Percentiles rank a stretch among this genome's conserved stretches.
These are phyloP conservation scores for Hyphochytrium catenoides DNA, from an alignment of 352 stramenopile genomes.

Conservation along the genomic window DNA sequence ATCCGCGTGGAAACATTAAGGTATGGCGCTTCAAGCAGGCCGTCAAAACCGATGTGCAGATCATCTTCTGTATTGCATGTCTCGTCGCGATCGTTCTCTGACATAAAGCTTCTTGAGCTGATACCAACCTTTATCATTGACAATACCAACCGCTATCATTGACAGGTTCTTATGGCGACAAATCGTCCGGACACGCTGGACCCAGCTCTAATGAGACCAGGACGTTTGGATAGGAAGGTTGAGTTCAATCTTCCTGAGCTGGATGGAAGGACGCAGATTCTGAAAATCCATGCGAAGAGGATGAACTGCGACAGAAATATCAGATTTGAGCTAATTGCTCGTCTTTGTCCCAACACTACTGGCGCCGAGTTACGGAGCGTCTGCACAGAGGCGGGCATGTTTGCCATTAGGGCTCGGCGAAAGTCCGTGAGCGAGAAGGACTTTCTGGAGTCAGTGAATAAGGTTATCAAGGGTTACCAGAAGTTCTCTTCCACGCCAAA, in stretches of 20 bases:
- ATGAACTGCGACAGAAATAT: constrained; percentile 99
- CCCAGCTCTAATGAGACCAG: constrained; percentile 80
- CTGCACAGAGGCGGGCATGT: constrained; percentile 96
- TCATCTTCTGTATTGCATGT: background rate
- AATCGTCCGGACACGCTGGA: constrained; percentile 93
- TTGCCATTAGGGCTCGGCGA: constrained; percentile 89
- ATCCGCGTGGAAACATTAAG: constrained; percentile 97
- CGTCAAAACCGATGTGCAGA: no score
- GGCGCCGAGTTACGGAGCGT: constrained; percentile 92
- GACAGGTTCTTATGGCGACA: constrained; percentile 84
- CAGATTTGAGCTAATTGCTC: constrained; percentile 91
- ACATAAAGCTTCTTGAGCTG: no score
- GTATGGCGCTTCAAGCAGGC: no score
- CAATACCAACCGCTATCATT: no score
- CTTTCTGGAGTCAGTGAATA: constrained; percentile 98
- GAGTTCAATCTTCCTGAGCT: constrained; percentile 97
- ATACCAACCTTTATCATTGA: no score
- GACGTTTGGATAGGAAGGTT: constrained; percentile 95
- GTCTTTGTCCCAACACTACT: constrained; percentile 94
- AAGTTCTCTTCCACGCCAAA: constrained; percentile 99
- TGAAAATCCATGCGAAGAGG: constrained; percentile 97
- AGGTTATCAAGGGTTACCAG: constrained; percentile 99
- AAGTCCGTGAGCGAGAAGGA: constrained; percentile 98
- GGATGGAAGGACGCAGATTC: constrained; percentile 92
- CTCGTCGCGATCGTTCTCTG: background rate